Percentiles rank a stretch among this genome's conserved stretches.
These are phyloP conservation scores for Aspergillus spinulosporus DNA, from an alignment of 2,329 filamentous ascomycete species.

Conservation along the genomic window DNA sequence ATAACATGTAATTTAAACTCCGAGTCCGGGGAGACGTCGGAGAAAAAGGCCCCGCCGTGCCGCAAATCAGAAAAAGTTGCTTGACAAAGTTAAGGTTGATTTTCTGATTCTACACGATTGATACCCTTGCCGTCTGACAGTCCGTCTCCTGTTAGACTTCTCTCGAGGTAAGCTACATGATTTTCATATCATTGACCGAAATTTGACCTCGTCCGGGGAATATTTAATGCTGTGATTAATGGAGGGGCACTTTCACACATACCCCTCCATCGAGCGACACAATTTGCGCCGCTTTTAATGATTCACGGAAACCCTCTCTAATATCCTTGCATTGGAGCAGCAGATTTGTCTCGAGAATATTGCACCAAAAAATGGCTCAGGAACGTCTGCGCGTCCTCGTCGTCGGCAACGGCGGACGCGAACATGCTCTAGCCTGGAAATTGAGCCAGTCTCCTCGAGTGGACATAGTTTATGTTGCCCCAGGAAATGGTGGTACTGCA, in stretches of 20 bases:
- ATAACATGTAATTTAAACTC: not conserved
- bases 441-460: conserved; percentile 78
- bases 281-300: not conserved
- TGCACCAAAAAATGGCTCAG: conserved; percentile 37
- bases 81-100: not conserved
- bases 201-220: not conserved
- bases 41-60: conserved; percentile 23
- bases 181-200: not conserved
- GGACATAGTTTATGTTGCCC: conserved; percentile 67
- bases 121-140: conserved; percentile 11
- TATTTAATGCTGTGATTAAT: not conserved
- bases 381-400: conserved; percentile 71
- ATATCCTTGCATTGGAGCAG: not conserved
- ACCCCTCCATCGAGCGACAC: conserved; percentile 10
- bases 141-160: conserved; percentile 21
- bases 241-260: conserved; percentile 15
- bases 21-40: conserved; percentile 23
- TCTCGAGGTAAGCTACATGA: conserved; percentile 21
- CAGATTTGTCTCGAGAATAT: conserved; percentile 25
- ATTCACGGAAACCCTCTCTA: not conserved
- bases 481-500: conserved; percentile 86
- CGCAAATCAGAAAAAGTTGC: conserved; percentile 19
- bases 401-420: conserved; percentile 89
- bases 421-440: conserved; percentile 95
- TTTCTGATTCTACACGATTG: conserved; percentile 1